Evolutionary conservation across 352 stramenopile species (phyloP).

Genomic region (Phytophthora cajani): DNA sequence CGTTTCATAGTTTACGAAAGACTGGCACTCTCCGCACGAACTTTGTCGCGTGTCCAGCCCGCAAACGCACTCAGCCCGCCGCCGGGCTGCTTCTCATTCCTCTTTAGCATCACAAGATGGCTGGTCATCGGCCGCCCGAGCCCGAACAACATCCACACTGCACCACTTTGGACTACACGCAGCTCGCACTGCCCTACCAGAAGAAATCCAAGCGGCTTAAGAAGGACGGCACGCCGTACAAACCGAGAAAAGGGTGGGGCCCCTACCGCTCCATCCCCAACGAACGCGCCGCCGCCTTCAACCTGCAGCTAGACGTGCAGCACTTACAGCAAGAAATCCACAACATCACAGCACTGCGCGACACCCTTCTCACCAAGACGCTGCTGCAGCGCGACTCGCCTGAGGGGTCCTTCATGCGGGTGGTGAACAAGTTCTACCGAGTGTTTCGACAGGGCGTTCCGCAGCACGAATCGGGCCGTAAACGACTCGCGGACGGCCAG

Average conservation of each 20-base stretch:
- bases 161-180: no score
- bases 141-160: no score
- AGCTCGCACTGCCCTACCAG: background rate
- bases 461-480: background rate
- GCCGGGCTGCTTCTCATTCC: no score
- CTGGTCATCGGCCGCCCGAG: background rate
- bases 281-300: conserved; percentile 40
- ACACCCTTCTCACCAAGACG: conserved; percentile 1
- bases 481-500: background rate
- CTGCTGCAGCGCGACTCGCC: conserved; percentile 18
- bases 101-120: no score
- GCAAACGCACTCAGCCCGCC: no score
- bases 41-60: background rate
- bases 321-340: conserved; percentile 36
- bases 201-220: conserved; percentile 8
- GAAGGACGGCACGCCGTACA: conserved; percentile 2
- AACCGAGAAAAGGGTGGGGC: conserved; percentile 24
- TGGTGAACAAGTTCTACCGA: conserved; percentile 18
- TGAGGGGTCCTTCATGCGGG: conserved; percentile 13
- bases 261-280: conserved; percentile 39
- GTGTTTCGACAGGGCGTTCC: conserved; percentile 14
- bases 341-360: conserved; percentile 27
- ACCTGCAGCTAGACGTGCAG: conserved; percentile 47
- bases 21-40: no score
- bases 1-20: no score